Percentiles rank a stretch among this genome's conserved stretches.
These are phyloP conservation scores for Suillus weaverae DNA, from an alignment of 768 basidiomycete genomes.

Conservation along the genomic window DNA sequence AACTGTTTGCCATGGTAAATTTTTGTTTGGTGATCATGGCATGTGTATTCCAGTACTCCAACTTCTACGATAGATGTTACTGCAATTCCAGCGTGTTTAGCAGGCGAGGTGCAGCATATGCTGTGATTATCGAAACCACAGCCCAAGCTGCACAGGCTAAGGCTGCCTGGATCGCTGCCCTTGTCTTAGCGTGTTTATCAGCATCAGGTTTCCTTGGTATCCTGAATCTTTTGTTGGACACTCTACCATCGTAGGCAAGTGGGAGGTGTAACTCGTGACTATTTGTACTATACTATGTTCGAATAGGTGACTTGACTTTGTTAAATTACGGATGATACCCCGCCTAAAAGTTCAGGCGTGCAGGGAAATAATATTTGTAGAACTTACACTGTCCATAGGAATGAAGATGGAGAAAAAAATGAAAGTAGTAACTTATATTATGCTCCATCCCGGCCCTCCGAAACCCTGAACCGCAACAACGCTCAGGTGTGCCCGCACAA, in stretches of 20 bases:
- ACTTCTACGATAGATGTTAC: constrained; percentile 21
- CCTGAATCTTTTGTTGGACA: constrained; percentile 30
- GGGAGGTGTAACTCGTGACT: constrained; percentile 1
- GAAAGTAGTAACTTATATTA: neutral
- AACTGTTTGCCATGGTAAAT: constrained; percentile 20
- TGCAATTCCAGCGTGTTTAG: constrained; percentile 24
- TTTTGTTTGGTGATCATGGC: constrained; percentile 14
- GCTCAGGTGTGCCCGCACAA: no score
- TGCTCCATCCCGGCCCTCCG: neutral
- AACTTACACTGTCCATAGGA: neutral
- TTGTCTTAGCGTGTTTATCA: constrained; percentile 27
- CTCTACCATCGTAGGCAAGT: neutral
- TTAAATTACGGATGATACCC: neutral
- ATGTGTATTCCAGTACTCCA: constrained; percentile 26
- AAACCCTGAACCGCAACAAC: neutral
- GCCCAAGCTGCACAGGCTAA: constrained; percentile 24
- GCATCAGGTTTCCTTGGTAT: constrained; percentile 27
- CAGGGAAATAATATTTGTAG: neutral
- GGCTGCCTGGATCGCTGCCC: constrained; percentile 39
- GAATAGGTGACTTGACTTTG: neutral
- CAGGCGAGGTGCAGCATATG: neutral
- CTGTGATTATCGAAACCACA: neutral
- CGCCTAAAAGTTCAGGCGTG: neutral
- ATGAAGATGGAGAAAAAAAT: neutral
- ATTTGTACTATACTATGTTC: neutral